Evolutionary conservation across 1,139 yeast genomes (phyloP).

Genomic region (Yamadazyma diospyri): DNA sequence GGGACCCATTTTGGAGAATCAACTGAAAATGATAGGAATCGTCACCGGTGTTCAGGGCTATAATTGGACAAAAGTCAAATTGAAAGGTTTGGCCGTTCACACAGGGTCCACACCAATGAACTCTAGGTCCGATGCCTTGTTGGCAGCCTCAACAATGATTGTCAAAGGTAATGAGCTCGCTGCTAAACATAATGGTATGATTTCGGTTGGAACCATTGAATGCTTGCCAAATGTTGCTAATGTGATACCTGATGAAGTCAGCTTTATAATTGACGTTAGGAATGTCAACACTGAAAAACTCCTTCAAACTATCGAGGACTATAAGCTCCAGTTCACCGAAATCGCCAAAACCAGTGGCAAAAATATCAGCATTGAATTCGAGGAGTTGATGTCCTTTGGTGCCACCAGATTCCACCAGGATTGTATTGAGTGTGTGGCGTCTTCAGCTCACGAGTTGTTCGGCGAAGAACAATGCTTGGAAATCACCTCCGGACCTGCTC

Average conservation of each 20-base stretch:
- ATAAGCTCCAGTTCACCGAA: slow-evolving; percentile 29
- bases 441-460: slow-evolving; percentile 48
- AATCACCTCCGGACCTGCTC: slow-evolving; percentile 70
- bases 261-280: slow-evolving; percentile 56
- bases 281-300: slow-evolving; percentile 49
- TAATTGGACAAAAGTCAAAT: slow-evolving; percentile 54
- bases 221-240: slow-evolving; percentile 60
- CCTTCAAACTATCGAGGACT: slow-evolving; percentile 35
- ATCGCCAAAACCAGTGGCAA: slow-evolving; percentile 17
- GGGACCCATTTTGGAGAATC: slow-evolving; percentile 65
- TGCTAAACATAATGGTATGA: slow-evolving; percentile 46
- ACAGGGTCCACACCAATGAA: slow-evolving; percentile 74
- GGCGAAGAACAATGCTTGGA: slow-evolving; percentile 39
- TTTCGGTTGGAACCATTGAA: slow-evolving; percentile 56
- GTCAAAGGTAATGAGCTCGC: slow-evolving; percentile 57
- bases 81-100: slow-evolving; percentile 63
- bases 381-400: slow-evolving; percentile 43
- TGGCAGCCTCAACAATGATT: slow-evolving; percentile 56
- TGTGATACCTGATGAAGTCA: slow-evolving; percentile 61
- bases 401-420: slow-evolving; percentile 54
- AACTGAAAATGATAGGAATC: slow-evolving; percentile 55
- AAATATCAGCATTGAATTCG: slow-evolving; percentile 32
- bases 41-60: slow-evolving; percentile 69
- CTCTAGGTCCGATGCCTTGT: slow-evolving; percentile 58
- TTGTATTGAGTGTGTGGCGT: slow-evolving; percentile 48